Percentiles rank a stretch among this genome's conserved stretches.
Evolutionary conservation across 331 rosid genomes (phyloP).

Genomic region (Acacia concinna): DNA sequence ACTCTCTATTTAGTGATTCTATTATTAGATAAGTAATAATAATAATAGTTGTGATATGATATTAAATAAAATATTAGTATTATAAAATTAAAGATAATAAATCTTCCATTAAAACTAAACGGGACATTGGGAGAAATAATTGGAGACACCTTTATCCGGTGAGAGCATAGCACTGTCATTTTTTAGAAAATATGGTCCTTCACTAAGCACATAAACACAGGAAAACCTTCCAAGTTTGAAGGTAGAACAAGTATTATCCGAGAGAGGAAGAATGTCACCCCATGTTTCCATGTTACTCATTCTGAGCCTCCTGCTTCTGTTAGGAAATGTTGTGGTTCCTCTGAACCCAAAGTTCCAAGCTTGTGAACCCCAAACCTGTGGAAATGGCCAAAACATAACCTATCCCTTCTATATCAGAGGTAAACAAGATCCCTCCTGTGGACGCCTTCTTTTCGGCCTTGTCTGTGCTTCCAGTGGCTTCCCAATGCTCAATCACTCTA

Average conservation of each 20-base stretch:
- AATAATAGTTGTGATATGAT: no score
- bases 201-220: background rate
- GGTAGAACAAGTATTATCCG: slow-evolving; percentile 5
- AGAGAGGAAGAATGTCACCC: background rate
- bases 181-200: no score
- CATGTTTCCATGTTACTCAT: background rate
- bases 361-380: background rate
- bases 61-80: no score
- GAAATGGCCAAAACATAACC: background rate
- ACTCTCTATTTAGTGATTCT: no score
- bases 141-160: no score
- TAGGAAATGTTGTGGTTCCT: background rate
- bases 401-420: background rate
- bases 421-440: background rate
- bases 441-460: background rate
- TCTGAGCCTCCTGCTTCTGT: background rate
- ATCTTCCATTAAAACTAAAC: no score
- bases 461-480: background rate
- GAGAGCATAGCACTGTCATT: no score
- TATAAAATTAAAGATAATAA: no score
- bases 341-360: background rate
- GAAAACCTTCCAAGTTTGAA: background rate
- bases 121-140: no score
- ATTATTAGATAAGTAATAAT: no score
- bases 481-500: background rate